phyloP scores from a whole-genome alignment of 2,329 filamentous ascomycete species.

The Alternaria postmessia region DNA sequence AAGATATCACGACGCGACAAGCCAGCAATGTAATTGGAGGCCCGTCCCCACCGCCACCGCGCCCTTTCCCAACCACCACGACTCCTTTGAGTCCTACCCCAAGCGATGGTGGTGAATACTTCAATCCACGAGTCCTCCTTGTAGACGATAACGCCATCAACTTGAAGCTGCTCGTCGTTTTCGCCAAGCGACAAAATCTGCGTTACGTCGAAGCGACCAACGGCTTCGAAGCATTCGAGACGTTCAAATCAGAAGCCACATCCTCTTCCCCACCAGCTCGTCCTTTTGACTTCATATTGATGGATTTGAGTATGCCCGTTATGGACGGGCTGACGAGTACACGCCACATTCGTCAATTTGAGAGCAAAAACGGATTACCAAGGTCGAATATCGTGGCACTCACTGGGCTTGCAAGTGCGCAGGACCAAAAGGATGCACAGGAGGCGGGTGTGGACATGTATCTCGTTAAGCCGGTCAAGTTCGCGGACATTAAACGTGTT shows the following conservation, averaged over 20 bases:
- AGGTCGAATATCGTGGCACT: conserved; percentile 45
- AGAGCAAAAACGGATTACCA: conserved; percentile 31
- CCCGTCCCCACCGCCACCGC: conserved; percentile 22
- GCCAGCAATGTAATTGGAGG: background rate
- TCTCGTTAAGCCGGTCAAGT: conserved; percentile 50
- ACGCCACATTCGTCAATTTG: conserved; percentile 37
- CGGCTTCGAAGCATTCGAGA: conserved; percentile 43
- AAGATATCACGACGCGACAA: conserved; percentile 8
- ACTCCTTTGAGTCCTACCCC: conserved; percentile 27
- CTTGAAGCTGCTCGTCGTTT: conserved; percentile 52
- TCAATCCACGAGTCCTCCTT: conserved; percentile 41
- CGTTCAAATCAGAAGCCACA: conserved; percentile 30
- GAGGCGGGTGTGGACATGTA: conserved; percentile 50
- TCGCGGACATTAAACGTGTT: conserved; percentile 43
- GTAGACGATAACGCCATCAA: conserved; percentile 49
- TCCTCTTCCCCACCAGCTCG: conserved; percentile 23
- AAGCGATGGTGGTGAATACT: conserved; percentile 32
- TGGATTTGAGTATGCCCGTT: conserved; percentile 48
- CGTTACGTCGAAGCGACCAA: conserved; percentile 42
- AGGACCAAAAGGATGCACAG: conserved; percentile 46
- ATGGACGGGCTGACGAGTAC: conserved; percentile 53
- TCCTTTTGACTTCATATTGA: conserved; percentile 45
- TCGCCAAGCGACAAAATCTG: conserved; percentile 45
- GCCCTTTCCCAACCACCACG: conserved; percentile 25
- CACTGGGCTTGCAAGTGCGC: conserved; percentile 48